Evolutionary conservation across 2,329 filamentous ascomycete genomes (phyloP), one percentile per base, ranked within the genome.

Genomic region (Claviceps spartinae): DNA sequence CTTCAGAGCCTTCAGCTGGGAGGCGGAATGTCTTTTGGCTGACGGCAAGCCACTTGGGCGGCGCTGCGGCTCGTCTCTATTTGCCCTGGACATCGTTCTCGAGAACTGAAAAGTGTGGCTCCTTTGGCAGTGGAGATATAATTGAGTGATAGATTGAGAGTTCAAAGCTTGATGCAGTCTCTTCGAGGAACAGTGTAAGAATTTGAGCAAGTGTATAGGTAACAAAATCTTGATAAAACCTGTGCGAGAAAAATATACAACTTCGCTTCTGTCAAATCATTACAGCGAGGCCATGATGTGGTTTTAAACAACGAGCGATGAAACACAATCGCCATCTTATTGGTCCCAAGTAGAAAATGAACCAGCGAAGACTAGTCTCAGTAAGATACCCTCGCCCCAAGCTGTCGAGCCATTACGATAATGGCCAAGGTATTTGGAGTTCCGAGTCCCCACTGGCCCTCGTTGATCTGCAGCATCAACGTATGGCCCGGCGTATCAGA

Each of bases 1-100:
- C 4, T 18, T 18, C 18, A 18, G 18, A 18, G 18, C 18, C 18
- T 65, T 65, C 4, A 68, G 63, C 4, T 59, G 57, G 0, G 61
- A 59, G 6, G 60, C 56, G 51, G 59, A 58, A 18, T 61, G 62
- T 53, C 61, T 68, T 53, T 53, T 61, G 16, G 59, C 58, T 4
- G 53, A 51, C 24, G 46, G 18, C 9, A n/a, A 44, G 22, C 54
- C 51, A 24, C 49, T 45, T 14, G 48, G 22, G 38, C 46, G 49
- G 49, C 56, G 61, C 36, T 57, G 51, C n/a, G 59, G 61, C 30
- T 56, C 50, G 20, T 60, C 55, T 53, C 54, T 59, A 22, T 58
- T 59, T 52, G 46, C 49, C 41, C 52, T 51, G 44, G 52, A 24
- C 24, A 44, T 50, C 51, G 49, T 55, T 4, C 11, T 40, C 20